These are phyloP conservation scores for Penicillium sclerotiorum DNA, from an alignment of 2,329 filamentous ascomycete species.

Conservation along the genomic window DNA sequence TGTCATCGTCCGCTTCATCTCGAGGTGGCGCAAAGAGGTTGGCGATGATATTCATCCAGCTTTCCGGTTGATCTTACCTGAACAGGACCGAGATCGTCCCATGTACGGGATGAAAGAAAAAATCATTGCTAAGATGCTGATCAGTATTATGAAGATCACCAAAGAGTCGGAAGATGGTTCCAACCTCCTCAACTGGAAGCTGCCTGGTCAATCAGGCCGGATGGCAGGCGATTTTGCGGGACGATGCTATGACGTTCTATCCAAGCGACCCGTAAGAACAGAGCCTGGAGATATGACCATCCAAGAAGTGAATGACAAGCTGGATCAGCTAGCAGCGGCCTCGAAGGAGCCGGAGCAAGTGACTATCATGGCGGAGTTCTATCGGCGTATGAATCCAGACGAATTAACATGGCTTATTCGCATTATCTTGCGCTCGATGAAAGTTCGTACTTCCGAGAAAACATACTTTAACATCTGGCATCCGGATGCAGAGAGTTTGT, in stretches of 20 bases:
- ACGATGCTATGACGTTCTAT: conserved; percentile 82
- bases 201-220: conserved; percentile 69
- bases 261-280: conserved; percentile 76
- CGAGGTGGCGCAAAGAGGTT: conserved; percentile 82
- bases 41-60: conserved; percentile 93
- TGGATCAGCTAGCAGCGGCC: conserved; percentile 76
- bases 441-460: conserved; percentile 77
- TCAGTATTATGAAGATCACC: conserved; percentile 90
- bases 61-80: conserved; percentile 85
- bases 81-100: conserved; percentile 87
- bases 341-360: conserved; percentile 82
- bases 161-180: conserved; percentile 86
- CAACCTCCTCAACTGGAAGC: conserved; percentile 87
- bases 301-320: conserved; percentile 81
- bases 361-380: conserved; percentile 80
- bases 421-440: conserved; percentile 83
- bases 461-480: conserved; percentile 86
- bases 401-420: conserved; percentile 94
- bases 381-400: conserved; percentile 86
- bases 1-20: conserved; percentile 85
- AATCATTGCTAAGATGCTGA: conserved; percentile 83
- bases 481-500: conserved; percentile 73
- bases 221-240: conserved; percentile 91
- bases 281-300: conserved; percentile 79
- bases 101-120: conserved; percentile 96